Base-by-base conservation (phyloP, 192 early-diverging fungal species). In the Umbelopsis sp. region DNA sequence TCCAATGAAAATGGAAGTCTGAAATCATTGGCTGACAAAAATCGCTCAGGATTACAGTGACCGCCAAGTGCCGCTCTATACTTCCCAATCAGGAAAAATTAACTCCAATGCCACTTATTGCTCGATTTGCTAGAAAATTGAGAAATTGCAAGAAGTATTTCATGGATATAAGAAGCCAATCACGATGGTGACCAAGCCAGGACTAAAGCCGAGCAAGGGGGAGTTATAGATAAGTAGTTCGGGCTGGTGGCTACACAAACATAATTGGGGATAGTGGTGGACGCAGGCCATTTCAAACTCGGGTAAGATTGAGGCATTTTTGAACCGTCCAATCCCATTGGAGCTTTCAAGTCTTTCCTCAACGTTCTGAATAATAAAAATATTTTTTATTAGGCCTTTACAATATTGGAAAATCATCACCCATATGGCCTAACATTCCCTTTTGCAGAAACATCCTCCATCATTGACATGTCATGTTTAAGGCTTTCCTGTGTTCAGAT, bases 231-330 rank as follows among this genome's bases (percentile, higher is more conserved):
- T 25, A 18, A 6, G 1, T 15, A 61, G 53, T 25, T 20, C 20
- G 20, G 15, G 18, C 18, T 49, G 20, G 15, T 49, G 20, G 20
- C 18, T 49, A 21, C 15, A 49, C 48, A 49, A 53, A 23, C 23
- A 12, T 4, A 33, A 61, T 18, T 61, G 33, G 30, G 55, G 55
- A 35, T 16, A 10, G 1, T 6, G 5, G 37, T 41, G 16, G 18
- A 61, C 55, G 55, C 55, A 61, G 12, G 15, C 55, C 55, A 30
- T 35, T 61, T 61, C 55, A 61, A 61, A 61, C 55, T 23, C 51
- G 51, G 51, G 51, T 41, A 41, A 41, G 37, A 41, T 61, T 61
- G 55, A 61, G 55, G 55, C 55, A 61, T 61, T 61, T 61, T 61
- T 61, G 16, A 30, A 25, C 55, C 27, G 15, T 61, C 53, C 48